A percentile compares a stretch with the other conserved stretches of the same genome.
phyloP scores from a whole-genome alignment of 225 moss, liverwort and hornwort genomes.

The Pleurozium schreberi region DNA sequence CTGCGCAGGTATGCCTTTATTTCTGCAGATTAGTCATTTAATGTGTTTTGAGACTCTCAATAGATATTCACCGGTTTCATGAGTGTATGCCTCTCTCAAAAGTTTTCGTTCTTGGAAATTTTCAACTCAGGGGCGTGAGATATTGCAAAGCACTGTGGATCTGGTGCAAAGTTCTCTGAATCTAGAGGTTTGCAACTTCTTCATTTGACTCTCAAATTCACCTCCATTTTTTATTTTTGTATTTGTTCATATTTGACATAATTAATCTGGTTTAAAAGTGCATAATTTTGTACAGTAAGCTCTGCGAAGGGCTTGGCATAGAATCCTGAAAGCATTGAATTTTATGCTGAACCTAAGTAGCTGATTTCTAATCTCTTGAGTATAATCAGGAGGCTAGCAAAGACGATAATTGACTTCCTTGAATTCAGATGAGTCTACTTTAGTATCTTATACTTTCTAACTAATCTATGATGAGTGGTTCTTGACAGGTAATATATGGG shows the following conservation, averaged over 20 bases:
- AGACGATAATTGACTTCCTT: not conserved
- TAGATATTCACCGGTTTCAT: not conserved
- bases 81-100: not conserved
- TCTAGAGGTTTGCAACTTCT: conserved; percentile 58
- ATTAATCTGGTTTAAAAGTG: not conserved
- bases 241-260: not conserved
- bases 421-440: not conserved
- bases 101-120: not conserved
- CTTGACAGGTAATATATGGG: conserved; percentile 80
- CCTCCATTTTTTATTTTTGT: not conserved
- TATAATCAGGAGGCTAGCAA: not conserved
- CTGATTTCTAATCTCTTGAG: not conserved
- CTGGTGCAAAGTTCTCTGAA: conserved; percentile 73
- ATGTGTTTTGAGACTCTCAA: not conserved
- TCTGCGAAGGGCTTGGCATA: conserved; percentile 49
- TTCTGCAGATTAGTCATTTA: not conserved
- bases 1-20: conserved; percentile 60
- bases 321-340: conserved; percentile 14
- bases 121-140: conserved; percentile 78
- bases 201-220: not conserved
- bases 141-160: conserved; percentile 93
- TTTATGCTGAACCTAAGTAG: not conserved
- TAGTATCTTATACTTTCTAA: not conserved
- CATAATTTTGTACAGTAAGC: conserved; percentile 12
- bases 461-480: not conserved